phyloP scores from a whole-genome alignment of 768 basidiomycete genomes.

The Hypholoma sublateritium region DNA sequence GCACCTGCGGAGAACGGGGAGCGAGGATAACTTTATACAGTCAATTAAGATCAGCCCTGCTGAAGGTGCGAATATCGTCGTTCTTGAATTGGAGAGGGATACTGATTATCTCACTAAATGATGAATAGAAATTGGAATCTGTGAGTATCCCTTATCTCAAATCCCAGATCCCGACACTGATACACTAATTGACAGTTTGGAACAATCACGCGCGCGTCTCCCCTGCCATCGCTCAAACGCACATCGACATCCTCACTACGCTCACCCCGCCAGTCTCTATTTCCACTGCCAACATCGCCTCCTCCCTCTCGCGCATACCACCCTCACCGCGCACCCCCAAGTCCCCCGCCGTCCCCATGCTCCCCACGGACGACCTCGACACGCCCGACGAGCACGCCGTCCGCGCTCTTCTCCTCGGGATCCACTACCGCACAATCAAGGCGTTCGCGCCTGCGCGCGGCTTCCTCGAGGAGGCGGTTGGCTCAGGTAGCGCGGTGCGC shows the following conservation, averaged over 20 bases:
- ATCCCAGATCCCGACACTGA: background rate
- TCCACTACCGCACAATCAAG: slow-evolving; percentile 58
- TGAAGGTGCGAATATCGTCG: slow-evolving; percentile 49
- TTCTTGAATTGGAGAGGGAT: background rate
- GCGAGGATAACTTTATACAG: slow-evolving; percentile 49
- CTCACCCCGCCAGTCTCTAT: slow-evolving; percentile 41
- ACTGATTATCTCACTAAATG: background rate
- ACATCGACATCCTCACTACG: slow-evolving; percentile 53
- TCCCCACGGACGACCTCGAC: slow-evolving; percentile 47
- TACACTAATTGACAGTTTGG: slow-evolving; percentile 54
- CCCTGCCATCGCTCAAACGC: slow-evolving; percentile 50
- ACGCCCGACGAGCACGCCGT: slow-evolving; percentile 71
- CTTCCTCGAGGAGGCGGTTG: slow-evolving; percentile 53
- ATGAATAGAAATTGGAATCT: slow-evolving; percentile 62
- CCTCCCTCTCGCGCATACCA: background rate
- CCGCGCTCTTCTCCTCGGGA: slow-evolving; percentile 68
- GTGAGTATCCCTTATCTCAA: slow-evolving; percentile 37
- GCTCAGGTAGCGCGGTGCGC: slow-evolving; percentile 36
- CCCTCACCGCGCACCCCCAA: slow-evolving; percentile 1
- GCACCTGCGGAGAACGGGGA: slow-evolving; percentile 53
- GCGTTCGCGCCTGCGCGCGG: slow-evolving; percentile 42
- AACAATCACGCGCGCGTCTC: slow-evolving; percentile 70
- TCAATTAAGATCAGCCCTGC: slow-evolving; percentile 66
- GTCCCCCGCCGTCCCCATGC: slow-evolving; percentile 26
- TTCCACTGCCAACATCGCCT: background rate